phyloP scores from a whole-genome alignment of 2,329 filamentous ascomycete species.

The Penicillium oxalicum region DNA sequence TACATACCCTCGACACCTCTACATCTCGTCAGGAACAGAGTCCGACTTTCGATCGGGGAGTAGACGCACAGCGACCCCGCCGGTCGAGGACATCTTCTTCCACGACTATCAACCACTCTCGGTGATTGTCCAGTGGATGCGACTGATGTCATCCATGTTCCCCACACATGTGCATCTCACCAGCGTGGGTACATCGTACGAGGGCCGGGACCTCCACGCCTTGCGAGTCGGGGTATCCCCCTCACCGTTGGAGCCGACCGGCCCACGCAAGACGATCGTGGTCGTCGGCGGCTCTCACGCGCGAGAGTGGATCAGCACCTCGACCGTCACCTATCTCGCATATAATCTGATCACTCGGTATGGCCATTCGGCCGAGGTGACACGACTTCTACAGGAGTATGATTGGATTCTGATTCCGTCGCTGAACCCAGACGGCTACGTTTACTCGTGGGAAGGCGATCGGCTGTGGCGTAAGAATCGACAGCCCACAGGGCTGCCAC shows the following conservation, averaged over 20 bases:
- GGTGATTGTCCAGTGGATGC: constrained; percentile 87
- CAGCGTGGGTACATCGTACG: constrained; percentile 75
- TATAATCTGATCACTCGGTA: constrained; percentile 83
- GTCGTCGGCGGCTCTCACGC: constrained; percentile 85
- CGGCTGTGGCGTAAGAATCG: constrained; percentile 90
- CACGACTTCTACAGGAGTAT: constrained; percentile 72
- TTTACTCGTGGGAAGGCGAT: constrained; percentile 87
- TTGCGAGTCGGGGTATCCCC: constrained; percentile 65
- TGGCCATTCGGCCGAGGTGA: constrained; percentile 64
- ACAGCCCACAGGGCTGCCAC: constrained; percentile 72
- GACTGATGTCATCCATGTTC: constrained; percentile 82
- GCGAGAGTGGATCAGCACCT: constrained; percentile 92
- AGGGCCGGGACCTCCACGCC: constrained; percentile 79
- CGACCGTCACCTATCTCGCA: constrained; percentile 82
- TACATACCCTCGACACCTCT: constrained; percentile 57
- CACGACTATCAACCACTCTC: constrained; percentile 82
- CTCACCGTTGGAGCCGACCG: constrained; percentile 39
- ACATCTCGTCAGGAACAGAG: constrained; percentile 22
- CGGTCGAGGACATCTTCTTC: constrained; percentile 69
- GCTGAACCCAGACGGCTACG: constrained; percentile 88
- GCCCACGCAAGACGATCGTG: constrained; percentile 67
- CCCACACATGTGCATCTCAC: constrained; percentile 68
- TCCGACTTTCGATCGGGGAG: constrained; percentile 27
- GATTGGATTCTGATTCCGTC: constrained; percentile 86
- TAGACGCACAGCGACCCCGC: constrained; percentile 28